Evolutionary conservation across 441 rosid genomes (phyloP).

Genomic region (Croton laevigatus): DNA sequence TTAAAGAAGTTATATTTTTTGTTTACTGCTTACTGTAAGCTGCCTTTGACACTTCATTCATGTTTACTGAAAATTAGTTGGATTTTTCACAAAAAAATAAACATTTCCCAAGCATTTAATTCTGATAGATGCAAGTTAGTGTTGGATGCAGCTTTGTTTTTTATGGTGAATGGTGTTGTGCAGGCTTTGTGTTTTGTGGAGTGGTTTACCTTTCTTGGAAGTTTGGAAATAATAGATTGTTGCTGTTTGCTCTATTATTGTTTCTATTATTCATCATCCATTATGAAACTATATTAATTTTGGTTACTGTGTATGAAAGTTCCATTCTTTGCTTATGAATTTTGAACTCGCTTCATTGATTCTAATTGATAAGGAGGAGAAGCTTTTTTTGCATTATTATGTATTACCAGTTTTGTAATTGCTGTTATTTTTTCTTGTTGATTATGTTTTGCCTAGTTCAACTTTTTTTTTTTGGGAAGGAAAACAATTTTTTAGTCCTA

Average conservation of each 20-base stretch:
- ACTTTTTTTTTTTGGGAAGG: no score
- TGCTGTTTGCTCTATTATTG: no score
- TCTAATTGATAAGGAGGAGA: neutral
- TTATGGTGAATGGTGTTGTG: neutral
- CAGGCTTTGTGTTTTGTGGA: no score
- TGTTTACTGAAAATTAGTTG: neutral
- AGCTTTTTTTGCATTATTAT: neutral
- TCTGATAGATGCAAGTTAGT: neutral
- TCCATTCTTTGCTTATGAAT: neutral
- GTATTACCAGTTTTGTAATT: neutral
- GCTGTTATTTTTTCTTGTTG: neutral
- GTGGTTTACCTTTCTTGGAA: neutral
- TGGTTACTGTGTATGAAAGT: neutral
- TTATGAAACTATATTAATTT: neutral
- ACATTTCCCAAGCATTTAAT: neutral
- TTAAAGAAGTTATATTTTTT: neutral
- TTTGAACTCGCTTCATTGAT: neutral
- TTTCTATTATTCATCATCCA: neutral
- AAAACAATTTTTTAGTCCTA: neutral
- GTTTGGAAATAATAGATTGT: neutral
- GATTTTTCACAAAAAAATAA: neutral
- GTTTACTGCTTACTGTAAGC: neutral
- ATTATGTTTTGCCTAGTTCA: neutral
- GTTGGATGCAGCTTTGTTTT: neutral
- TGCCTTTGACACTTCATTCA: neutral